A percentile compares a stretch with the other conserved stretches of the same genome.
These are phyloP conservation scores for Penicillium macrosclerotiorum DNA, from an alignment of 495 filamentous ascomycete genomes.

Conservation along the genomic window DNA sequence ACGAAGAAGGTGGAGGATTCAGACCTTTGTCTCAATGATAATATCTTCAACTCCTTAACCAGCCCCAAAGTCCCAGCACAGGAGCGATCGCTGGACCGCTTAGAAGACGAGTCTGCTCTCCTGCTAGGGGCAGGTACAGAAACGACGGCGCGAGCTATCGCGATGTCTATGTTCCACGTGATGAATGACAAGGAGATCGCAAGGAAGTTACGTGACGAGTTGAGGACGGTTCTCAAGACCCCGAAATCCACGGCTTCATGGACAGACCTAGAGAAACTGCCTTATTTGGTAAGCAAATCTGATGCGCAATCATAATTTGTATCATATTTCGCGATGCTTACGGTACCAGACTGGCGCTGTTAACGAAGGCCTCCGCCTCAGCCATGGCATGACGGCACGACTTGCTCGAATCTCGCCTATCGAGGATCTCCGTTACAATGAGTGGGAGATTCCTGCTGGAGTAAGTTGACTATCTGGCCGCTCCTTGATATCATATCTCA, in stretches of 20 bases:
- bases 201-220: conserved; percentile 27
- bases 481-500: background rate
- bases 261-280: conserved; percentile 47
- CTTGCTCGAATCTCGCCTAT: conserved; percentile 40
- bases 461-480: conserved; percentile 19
- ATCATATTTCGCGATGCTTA: no score
- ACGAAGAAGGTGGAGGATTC: conserved; percentile 9
- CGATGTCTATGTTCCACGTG: conserved; percentile 22
- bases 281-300: conserved; percentile 45
- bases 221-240: conserved; percentile 30
- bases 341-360: conserved; percentile 38
- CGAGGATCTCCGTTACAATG: conserved; percentile 36
- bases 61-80: conserved; percentile 20
- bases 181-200: conserved; percentile 4
- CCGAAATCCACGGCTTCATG: conserved; percentile 26
- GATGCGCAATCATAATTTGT: background rate
- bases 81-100: conserved; percentile 24
- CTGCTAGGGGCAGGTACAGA: conserved; percentile 43
- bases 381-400: conserved; percentile 39
- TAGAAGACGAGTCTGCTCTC: conserved; percentile 38
- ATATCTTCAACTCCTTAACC: conserved; percentile 22
- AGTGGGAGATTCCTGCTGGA: conserved; percentile 34
- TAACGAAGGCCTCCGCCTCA: conserved; percentile 47
- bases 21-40: background rate
- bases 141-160: conserved; percentile 32